Evolutionary conservation across 2,329 filamentous ascomycete species (phyloP), one percentile per base, ranked within the genome.

Genomic region (Ophiostoma fasciatum): DNA sequence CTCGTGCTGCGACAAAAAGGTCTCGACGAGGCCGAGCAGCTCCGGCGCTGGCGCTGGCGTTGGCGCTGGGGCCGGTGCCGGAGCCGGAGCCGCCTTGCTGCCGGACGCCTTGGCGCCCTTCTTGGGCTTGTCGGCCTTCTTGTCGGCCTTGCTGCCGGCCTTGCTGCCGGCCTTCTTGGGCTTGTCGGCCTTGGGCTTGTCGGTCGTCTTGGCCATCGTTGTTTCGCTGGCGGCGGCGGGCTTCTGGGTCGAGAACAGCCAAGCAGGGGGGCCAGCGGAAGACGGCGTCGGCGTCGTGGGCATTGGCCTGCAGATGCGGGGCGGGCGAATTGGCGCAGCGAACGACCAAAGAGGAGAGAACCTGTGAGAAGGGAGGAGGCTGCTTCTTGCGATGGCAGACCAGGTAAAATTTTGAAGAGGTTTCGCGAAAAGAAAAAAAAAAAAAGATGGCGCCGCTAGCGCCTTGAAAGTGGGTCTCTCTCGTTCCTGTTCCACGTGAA

Each of bases 1-100:
- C n/a, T 72, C 68, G 52, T 79, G 66, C 31, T 77, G 66, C 28
- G 66, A 64, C 33, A 85, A 63, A 54, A 84, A 85, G 17, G 59
- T 56, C 43, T 73, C 72, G 48, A 85, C 66, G 13, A 82, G 61
- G 42, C 74, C 69, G 50, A 85, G 61, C 25, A 85, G 60, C 53
- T 79, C 66, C 20, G 66, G 55, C 5, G 78, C 67, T 19, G 71
- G 31, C 60, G 23, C n/a, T n/a, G 52, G 35, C 6, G 41, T 12
- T 3, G 42, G 41, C 28, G 44, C 37, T 13, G 43, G 30, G 11
- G 38, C 28, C 11, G 42, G 8, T 3, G 42, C 37, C 31, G 43
- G 36, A 15, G 43, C 27, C 14, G 35, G 35, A 4, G 31, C 33
- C 31, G 40, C 40, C 22, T 43, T 47, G 8, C 42, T 35, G 32